phyloP scores from a whole-genome alignment of 768 basidiomycete species.

The Kwoniella sp. region DNA sequence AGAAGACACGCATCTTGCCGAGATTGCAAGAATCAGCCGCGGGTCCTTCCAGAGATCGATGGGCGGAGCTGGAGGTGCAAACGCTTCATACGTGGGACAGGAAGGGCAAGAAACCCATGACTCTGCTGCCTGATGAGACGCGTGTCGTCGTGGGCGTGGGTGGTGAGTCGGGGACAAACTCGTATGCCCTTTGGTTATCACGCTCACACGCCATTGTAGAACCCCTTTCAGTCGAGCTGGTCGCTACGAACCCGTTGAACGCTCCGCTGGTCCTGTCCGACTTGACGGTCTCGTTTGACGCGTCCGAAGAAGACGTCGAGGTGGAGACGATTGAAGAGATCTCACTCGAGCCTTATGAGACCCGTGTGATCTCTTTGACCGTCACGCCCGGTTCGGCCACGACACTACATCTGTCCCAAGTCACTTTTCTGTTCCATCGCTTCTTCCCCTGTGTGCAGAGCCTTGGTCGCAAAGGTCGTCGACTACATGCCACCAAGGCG shows the following conservation, averaged over 20 bases:
- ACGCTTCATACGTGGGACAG: conserved; percentile 63
- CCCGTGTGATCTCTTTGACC: conserved; percentile 68
- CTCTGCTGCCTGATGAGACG: conserved; percentile 27
- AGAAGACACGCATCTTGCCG: conserved; percentile 64
- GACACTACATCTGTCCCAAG: conserved; percentile 64
- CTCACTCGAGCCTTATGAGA: conserved; percentile 66
- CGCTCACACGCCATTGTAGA: conserved; percentile 28
- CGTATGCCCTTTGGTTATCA: background rate
- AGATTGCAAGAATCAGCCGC: conserved; percentile 60
- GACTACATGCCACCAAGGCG: conserved; percentile 72
- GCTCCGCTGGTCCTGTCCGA: conserved; percentile 49
- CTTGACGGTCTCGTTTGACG: conserved; percentile 23
- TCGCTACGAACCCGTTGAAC: conserved; percentile 55
- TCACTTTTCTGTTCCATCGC: conserved; percentile 67
- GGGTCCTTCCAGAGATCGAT: conserved; percentile 56
- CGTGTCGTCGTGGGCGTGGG: conserved; percentile 33
- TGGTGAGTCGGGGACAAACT: conserved; percentile 25
- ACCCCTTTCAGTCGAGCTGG: conserved; percentile 51
- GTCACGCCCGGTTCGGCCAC: conserved; percentile 64
- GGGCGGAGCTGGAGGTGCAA: conserved; percentile 68
- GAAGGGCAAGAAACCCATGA: conserved; percentile 48
- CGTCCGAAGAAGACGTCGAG: conserved; percentile 64
- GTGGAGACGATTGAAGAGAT: conserved; percentile 63
- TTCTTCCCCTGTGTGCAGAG: conserved; percentile 71
- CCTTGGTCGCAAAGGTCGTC: conserved; percentile 69